These are phyloP conservation scores for Phanerochaete sordida DNA, from an alignment of 768 basidiomycete genomes.

Conservation along the genomic window DNA sequence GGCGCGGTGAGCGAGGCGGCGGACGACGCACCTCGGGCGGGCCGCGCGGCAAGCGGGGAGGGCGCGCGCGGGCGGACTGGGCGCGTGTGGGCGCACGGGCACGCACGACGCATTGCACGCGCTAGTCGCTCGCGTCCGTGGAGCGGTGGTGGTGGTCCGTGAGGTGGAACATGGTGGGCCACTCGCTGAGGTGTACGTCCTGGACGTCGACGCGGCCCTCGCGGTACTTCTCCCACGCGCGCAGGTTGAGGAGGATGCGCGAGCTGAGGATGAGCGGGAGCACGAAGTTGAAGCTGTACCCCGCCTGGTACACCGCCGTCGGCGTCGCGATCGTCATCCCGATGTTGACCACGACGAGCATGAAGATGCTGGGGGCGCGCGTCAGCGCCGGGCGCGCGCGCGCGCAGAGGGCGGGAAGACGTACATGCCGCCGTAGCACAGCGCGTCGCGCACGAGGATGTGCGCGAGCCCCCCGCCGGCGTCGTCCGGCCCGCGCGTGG, in stretches of 20 bases:
- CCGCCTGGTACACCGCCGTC: constrained; percentile 3
- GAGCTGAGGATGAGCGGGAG: constrained; percentile 13
- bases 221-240: constrained; percentile 5
- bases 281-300: constrained; percentile 6
- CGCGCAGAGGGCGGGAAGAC: neutral
- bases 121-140: neutral
- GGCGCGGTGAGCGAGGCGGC: constrained; percentile 10
- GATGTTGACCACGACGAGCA: neutral
- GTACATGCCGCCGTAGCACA: constrained; percentile 8
- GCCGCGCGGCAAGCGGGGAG: constrained; percentile 7
- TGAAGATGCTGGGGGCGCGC: neutral
- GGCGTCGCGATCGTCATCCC: constrained; percentile 2
- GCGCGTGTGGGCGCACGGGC: neutral
- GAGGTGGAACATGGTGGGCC: constrained; percentile 18
- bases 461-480: constrained; percentile 4
- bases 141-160: neutral
- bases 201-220: constrained; percentile 10
- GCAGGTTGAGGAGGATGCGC: constrained; percentile 11
- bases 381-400: neutral
- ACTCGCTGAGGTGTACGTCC: constrained; percentile 10
- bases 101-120: neutral
- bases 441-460: constrained; percentile 12
- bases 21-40: constrained; percentile 20
- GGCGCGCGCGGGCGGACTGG: neutral
- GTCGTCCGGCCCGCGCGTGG: neutral